Base-by-base conservation (phyloP, 106 monocot species). In the Platanthera zijinensis region DNA sequence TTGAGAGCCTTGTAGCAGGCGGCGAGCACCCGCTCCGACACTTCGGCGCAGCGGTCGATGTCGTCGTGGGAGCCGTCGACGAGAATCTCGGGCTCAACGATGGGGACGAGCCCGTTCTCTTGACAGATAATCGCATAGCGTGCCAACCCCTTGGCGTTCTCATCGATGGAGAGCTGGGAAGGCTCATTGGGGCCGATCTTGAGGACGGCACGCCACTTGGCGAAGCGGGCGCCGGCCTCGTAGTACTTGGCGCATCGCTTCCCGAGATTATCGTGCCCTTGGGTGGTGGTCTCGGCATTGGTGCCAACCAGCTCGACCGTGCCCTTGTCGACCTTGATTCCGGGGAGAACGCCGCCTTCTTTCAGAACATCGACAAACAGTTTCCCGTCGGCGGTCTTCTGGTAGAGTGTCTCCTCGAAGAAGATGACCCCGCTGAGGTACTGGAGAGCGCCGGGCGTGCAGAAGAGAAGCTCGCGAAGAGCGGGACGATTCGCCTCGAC, bases 271-370 rank as follows among this genome's bases (percentile, higher is more conserved):
- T 86, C 86, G 13, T 69, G 86, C n/a, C 86, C 86, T 54, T 83
- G 83, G 5, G 86, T 83, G 50, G 83, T 86, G 48, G 86, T 86
- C 75, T 86, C 86, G 15, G 78, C 86, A 13, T 86, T 83, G 77
- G 86, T 86, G 7, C 83, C 83, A 1, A 71, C 75, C 7, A 86
- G 80, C 49, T 86, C 81, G 4, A 86, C 74, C 11, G 83, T 83
- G 54, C 86, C 83, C 83, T 86, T 86, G 83, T 86, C 86, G 0
- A 86, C 86, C 75, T 83, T 86, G 74, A 86, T 83, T 11, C 86
- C 83, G 25, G 86, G 86, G 32, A 86, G 86, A 51, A 83, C 83
- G 10, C 86, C 83, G 10, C 86, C 83, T 52, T 78, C 86, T 74
- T 86, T 86, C 39, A 86, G 86, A 70, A 86, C 86, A 8, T 81